Conservation (phyloP, 805 yeast species). For the Pichia scutulata region DNA sequence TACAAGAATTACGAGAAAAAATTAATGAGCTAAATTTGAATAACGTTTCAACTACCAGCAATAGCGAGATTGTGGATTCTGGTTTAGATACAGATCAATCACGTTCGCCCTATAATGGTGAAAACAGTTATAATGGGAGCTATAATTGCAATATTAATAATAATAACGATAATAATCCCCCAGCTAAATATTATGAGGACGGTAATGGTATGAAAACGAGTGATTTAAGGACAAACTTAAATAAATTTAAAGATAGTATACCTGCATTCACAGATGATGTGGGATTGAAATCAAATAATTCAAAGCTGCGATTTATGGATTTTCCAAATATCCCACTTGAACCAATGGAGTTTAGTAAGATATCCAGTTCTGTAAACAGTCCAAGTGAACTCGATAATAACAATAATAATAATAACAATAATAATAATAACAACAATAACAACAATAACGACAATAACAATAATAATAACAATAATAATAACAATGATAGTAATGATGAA, state of each 20-base stretch:
- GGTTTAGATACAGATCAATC: background rate
- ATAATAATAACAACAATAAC: background rate
- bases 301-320: slow-evolving; percentile 8
- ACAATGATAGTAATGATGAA: background rate
- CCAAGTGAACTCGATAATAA: background rate
- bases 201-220: background rate
- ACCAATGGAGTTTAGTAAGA: slow-evolving; percentile 5
- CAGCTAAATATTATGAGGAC: background rate
- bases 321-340: slow-evolving; percentile 2
- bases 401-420: background rate
- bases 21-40: slow-evolving; percentile 23
- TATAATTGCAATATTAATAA: background rate
- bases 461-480: background rate
- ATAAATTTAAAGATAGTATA: background rate
- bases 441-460: background rate
- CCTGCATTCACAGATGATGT: slow-evolving; percentile 5
- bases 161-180: background rate
- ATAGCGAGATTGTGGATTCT: background rate
- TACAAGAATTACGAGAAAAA: slow-evolving; percentile 33
- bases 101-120: background rate
- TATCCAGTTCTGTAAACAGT: background rate
- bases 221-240: background rate
- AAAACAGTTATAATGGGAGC: background rate
- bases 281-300: background rate
- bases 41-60: background rate